Conservation (phyloP, 2,329 filamentous ascomycete genomes). For the Venturiaceae sp. region DNA sequence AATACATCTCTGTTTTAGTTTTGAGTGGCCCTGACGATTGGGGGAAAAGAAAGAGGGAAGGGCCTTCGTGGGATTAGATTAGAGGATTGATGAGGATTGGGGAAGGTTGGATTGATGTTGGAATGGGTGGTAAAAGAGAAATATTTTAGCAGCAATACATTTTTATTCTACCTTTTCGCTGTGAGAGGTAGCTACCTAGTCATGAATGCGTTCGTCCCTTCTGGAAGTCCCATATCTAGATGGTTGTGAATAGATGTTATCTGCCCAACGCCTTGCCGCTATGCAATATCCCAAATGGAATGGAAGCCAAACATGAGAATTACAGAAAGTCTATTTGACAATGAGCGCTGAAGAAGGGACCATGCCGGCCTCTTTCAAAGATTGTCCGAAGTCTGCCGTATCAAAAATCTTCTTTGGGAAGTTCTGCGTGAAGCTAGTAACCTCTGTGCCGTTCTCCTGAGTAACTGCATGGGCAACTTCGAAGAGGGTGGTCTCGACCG, state of each 20-base stretch:
- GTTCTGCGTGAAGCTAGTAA: conserved; percentile 71
- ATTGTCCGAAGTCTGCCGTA: conserved; percentile 69
- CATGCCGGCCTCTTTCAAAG: conserved; percentile 82
- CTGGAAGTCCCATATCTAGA: background rate
- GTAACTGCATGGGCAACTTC: conserved; percentile 74
- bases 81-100: too few species aligned
- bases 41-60: too few species aligned
- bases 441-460: conserved; percentile 58
- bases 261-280: background rate
- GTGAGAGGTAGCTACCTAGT: background rate
- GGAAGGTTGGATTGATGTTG: too few species aligned
- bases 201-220: background rate
- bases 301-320: background rate
- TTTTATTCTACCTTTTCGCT: background rate
- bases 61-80: too few species aligned
- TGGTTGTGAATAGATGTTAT: background rate
- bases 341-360: conserved; percentile 86
- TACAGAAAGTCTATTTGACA: conserved; percentile 29
- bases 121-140: too few species aligned
- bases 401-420: conserved; percentile 79
- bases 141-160: background rate
- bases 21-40: too few species aligned
- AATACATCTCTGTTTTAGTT: too few species aligned
- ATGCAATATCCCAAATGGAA: background rate
- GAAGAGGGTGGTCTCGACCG: conserved; percentile 83